These are phyloP conservation scores for Xylaria palmicola DNA, from an alignment of 495 filamentous ascomycete species.

Conservation along the genomic window DNA sequence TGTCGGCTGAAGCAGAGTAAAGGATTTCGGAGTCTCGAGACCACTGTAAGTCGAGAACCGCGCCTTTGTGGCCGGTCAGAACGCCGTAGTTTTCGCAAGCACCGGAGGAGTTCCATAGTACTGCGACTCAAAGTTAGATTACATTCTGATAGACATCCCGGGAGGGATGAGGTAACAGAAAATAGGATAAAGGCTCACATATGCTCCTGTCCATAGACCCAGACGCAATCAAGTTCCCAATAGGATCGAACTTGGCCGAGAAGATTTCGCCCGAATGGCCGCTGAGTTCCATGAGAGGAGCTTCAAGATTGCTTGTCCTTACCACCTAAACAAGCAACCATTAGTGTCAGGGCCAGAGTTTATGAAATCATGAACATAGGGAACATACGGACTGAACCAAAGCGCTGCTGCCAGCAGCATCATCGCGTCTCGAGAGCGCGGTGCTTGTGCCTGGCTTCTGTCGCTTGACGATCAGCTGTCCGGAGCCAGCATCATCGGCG, in stretches of 20 bases:
- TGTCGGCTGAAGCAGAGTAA: conserved; percentile 92
- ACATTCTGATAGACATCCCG: no score
- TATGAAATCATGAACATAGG: neutral
- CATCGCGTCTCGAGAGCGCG: conserved; percentile 63
- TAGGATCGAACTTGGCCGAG: conserved; percentile 83
- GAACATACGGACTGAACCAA: conserved; percentile 79
- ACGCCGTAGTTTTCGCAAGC: conserved; percentile 91
- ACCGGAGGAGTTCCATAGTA: conserved; percentile 90
- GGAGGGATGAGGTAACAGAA: neutral
- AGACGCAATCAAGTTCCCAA: conserved; percentile 85
- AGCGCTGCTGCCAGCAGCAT: conserved; percentile 62
- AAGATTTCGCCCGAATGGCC: conserved; percentile 84
- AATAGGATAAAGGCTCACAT: conserved; percentile 51
- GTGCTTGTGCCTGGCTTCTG: conserved; percentile 73
- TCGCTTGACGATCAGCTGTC: conserved; percentile 84
- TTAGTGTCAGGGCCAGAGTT: neutral
- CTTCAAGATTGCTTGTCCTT: conserved; percentile 81
- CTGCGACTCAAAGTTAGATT: conserved; percentile 43
- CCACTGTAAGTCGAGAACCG: conserved; percentile 92
- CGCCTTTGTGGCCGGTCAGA: conserved; percentile 83
- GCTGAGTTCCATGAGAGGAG: conserved; percentile 91
- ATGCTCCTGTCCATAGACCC: conserved; percentile 94
- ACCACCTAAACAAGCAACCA: conserved; percentile 56
- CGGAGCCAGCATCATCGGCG: conserved; percentile 71
- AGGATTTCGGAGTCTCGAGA: conserved; percentile 87